phyloP scores from a whole-genome alignment of 192 early-diverging fungal genomes.

The Backusella sp. region DNA sequence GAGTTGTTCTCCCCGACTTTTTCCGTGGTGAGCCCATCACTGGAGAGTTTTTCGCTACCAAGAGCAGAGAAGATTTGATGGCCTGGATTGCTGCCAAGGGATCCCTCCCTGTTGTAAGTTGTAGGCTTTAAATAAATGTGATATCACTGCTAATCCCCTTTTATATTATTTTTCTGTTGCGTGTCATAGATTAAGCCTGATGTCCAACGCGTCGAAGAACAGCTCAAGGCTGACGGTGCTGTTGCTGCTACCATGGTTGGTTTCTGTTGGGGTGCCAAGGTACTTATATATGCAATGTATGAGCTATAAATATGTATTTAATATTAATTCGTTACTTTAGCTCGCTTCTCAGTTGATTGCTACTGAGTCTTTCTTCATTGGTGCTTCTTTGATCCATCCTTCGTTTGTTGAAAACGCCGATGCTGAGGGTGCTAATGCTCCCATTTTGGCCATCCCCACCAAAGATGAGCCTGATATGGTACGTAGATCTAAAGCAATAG shows the following conservation, averaged over 20 bases:
- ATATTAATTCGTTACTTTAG: background rate
- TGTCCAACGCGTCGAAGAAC: conserved; percentile 14
- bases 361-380: conserved; percentile 43
- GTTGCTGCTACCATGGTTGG: conserved; percentile 54
- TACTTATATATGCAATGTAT: background rate
- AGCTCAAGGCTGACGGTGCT: conserved; percentile 45
- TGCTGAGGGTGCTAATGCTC: conserved; percentile 50
- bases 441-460: conserved; percentile 58
- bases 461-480: conserved; percentile 66
- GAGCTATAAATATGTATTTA: background rate
- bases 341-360: conserved; percentile 49
- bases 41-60: conserved; percentile 27
- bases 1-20: conserved; percentile 66
- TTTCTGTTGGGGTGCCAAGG: conserved; percentile 72
- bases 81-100: background rate
- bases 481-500: conserved; percentile 1
- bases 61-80: background rate
- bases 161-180: background rate
- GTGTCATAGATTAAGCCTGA: conserved; percentile 1
- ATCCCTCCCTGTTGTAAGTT: background rate
- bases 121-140: background rate
- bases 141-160: background rate
- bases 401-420: conserved; percentile 52
- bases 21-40: conserved; percentile 52
- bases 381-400: conserved; percentile 62